Evolutionary conservation across 2,329 filamentous ascomycete genomes (phyloP), one percentile per base, ranked within the genome.

Genomic region (Diaporthe ampelina): DNA sequence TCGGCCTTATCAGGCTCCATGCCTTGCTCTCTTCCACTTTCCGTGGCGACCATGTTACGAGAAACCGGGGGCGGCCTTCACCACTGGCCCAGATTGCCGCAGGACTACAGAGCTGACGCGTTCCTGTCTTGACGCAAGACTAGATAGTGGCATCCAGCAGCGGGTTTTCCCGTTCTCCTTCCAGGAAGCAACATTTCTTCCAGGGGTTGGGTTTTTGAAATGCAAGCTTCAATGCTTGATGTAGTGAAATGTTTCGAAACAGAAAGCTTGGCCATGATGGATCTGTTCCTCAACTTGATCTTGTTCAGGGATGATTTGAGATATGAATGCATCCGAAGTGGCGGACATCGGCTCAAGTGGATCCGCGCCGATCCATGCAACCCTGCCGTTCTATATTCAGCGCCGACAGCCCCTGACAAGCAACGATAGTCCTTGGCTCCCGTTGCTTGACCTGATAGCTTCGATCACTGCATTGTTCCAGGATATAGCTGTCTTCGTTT

Each of bases 291-390:
- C 65, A 29, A 15, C 32, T 69, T 26, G 32, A 21, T 56, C 32
- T 40, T 8, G 17, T 8, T 37, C 35, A 26, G 50, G 65, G 7
- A 21, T 50, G 35, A 9, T 45, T 26, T 69, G n/a, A 26, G 35
- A 52, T 24, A 69, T 57, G 48, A 29, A 32, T 43, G 50, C 65
- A 69, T 56, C 59, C 59, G 59, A 63, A 48, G 59, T 63, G 59
- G 59, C 59, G 40, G 59, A 24, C 59, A n/a, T 32, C 59, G 40
- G 59, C 13, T 63, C 4, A 11, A 21, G 58, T 45, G 58, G 58
- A 40, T 43, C 37, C 24, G 2, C 7, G 58, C 45, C 58, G 58
- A 63, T 63, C 58, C 26, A 15, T 26, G n/a, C 21, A n/a, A 24
- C n/a, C 58, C 58, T 45, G 37, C 11, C 13, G 24, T 63, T 45